Conservation (phyloP, 2,329 filamentous ascomycete genomes). For the Tolypocladium tropicale region DNA sequence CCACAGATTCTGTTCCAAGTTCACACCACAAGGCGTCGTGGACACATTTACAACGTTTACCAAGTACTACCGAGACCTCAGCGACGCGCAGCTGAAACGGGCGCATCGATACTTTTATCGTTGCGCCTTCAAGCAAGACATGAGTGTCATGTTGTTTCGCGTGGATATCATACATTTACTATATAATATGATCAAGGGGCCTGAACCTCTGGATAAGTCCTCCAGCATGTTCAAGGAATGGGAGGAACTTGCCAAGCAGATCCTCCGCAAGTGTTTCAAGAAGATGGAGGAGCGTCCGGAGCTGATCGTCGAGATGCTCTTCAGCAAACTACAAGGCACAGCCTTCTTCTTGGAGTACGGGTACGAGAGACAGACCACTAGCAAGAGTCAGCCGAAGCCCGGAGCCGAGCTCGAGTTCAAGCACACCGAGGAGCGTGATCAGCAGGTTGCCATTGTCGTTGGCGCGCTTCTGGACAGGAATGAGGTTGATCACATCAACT, state of each 20-base stretch:
- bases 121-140: constrained; percentile 88
- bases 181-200: constrained; percentile 85
- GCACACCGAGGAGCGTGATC: constrained; percentile 53
- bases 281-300: constrained; percentile 81
- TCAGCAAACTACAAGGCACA: constrained; percentile 80
- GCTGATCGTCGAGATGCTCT: constrained; percentile 82
- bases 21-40: constrained; percentile 74
- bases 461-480: constrained; percentile 71
- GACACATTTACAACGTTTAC: constrained; percentile 81
- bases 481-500: constrained; percentile 64
- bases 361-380: constrained; percentile 71
- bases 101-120: constrained; percentile 92
- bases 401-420: constrained; percentile 80
- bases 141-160: constrained; percentile 78
- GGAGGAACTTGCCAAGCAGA: constrained; percentile 78
- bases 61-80: constrained; percentile 71
- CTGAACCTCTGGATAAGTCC: constrained; percentile 59
- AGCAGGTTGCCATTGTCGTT: constrained; percentile 71
- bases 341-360: constrained; percentile 86
- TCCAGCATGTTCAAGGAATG: constrained; percentile 72
- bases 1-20: constrained; percentile 67
- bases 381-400: constrained; percentile 50
- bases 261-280: constrained; percentile 71
- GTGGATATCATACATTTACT: constrained; percentile 85
- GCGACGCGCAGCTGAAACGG: constrained; percentile 73